Evolutionary conservation across 768 basidiomycete species (phyloP).

Genomic region (Suillus americanus): DNA sequence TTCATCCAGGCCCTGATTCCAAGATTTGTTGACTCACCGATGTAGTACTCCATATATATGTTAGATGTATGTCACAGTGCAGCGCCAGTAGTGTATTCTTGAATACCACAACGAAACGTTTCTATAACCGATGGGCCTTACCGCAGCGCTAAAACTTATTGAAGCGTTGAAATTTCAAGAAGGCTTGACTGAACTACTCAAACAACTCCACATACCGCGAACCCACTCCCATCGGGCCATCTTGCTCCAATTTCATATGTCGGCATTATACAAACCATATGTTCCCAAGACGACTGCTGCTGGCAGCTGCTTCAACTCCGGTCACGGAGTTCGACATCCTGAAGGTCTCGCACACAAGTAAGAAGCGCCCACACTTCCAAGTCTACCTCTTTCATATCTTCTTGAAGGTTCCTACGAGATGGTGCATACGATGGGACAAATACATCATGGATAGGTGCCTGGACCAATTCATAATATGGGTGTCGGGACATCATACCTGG

Average conservation of each 20-base stretch:
- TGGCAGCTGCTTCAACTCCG: conserved; percentile 3
- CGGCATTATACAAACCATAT: conserved; percentile 18
- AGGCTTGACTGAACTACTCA: neutral
- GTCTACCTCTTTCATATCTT: neutral
- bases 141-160: too few species aligned
- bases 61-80: too few species aligned
- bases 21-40: neutral
- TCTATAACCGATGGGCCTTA: too few species aligned
- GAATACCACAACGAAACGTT: too few species aligned
- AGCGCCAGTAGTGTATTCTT: too few species aligned
- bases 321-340: conserved; percentile 73
- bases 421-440: conserved; percentile 41
- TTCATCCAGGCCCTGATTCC: neutral
- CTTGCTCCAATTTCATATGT: neutral
- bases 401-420: conserved; percentile 72
- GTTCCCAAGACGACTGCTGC: conserved; percentile 9
- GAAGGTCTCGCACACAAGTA: conserved; percentile 71
- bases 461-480: too few species aligned
- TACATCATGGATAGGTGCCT: conserved; percentile 70
- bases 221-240: neutral
- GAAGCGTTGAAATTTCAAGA: too few species aligned
- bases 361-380: conserved; percentile 3
- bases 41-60: neutral
- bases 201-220: neutral
- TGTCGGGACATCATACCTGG: too few species aligned